Base-by-base conservation (phyloP, 2,329 filamentous ascomycete genomes). In the Penicillium sp. region DNA sequence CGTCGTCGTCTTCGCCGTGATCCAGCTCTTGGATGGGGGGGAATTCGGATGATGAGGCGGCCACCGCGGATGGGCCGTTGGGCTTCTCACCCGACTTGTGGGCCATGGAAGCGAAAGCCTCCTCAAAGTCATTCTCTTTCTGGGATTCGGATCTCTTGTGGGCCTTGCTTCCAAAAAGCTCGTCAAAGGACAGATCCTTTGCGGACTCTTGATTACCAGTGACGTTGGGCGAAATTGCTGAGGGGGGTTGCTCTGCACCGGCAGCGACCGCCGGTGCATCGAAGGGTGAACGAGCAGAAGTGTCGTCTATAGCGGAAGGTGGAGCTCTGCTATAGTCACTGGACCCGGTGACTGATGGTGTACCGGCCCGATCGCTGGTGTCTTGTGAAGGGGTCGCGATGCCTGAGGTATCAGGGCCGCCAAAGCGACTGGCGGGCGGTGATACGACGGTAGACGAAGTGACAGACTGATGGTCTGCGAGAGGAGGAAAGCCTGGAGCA, bases 21-120 rank as follows among this genome's bases (percentile, higher is more conserved):
- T 87, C 85, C 49, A 96, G 72, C 65, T 91, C 88, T n/a, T 85
- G 84, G 51, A 97, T 95, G 0, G 91, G 93, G 29, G 93, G 93
- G 64, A 97, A 97, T 65, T 97, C 93, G 24, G 82, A 78, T 62
- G 53, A 47, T 28, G 62, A 46, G 26, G 54, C 57, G 18, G 59
- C 46, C 25, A 58, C 48, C n/a, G 57, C 57, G 32, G 29, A 7
- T 32, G 29, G 29, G 3, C 64, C 67, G 47, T 62, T 64, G 9
- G 60, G 28, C 18, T 63, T 59, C 52, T 72, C 74, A 46, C 75
- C 66, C 36, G 72, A 72, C 38, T 76, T 72, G 29, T 76, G 77
- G 51, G 68, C 69, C 66, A 74, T 70, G 26, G 61, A 55, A 28
- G 72, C 72, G 55, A 75, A 74, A 12, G 72, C 72, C 51, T 73